A percentile compares a stretch with the other conserved stretches of the same genome.
Conservation (phyloP, 352 stramenopile genomes). For the Phytophthora boehmeriae region DNA sequence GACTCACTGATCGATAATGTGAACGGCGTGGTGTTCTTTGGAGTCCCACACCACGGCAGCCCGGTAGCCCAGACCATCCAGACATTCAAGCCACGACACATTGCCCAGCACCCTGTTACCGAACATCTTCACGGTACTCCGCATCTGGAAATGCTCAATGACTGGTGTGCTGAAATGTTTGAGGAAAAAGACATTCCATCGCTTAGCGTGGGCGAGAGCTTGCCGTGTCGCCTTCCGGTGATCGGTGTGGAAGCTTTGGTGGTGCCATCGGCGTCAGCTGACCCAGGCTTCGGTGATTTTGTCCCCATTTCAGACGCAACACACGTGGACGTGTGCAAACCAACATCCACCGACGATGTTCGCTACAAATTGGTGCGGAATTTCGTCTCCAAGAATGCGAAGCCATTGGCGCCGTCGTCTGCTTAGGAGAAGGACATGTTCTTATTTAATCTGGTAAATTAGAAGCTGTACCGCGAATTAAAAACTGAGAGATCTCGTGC, state of each 20-base stretch:
- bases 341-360: constrained; percentile 51
- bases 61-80: constrained; percentile 72
- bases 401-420: constrained; percentile 7
- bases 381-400: constrained; percentile 56
- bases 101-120: constrained; percentile 73
- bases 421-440: constrained; percentile 8
- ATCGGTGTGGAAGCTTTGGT: constrained; percentile 79
- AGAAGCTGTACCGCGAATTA: constrained; percentile 42
- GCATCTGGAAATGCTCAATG: constrained; percentile 80
- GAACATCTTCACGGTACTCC: constrained; percentile 80
- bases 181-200: constrained; percentile 55
- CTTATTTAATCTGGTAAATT: constrained; percentile 23
- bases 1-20: constrained; percentile 61
- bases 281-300: constrained; percentile 78
- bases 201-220: constrained; percentile 70
- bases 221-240: constrained; percentile 66
- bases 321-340: constrained; percentile 85
- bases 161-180: constrained; percentile 68
- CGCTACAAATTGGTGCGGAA: constrained; percentile 67
- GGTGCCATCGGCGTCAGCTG: constrained; percentile 66
- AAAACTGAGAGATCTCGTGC: constrained; percentile 33
- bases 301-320: constrained; percentile 61
- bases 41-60: constrained; percentile 81
- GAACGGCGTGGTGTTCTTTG: constrained; percentile 80
- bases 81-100: constrained; percentile 48